phyloP scores from a whole-genome alignment of 2,329 filamentous ascomycete species.

The Moelleriella libera region DNA sequence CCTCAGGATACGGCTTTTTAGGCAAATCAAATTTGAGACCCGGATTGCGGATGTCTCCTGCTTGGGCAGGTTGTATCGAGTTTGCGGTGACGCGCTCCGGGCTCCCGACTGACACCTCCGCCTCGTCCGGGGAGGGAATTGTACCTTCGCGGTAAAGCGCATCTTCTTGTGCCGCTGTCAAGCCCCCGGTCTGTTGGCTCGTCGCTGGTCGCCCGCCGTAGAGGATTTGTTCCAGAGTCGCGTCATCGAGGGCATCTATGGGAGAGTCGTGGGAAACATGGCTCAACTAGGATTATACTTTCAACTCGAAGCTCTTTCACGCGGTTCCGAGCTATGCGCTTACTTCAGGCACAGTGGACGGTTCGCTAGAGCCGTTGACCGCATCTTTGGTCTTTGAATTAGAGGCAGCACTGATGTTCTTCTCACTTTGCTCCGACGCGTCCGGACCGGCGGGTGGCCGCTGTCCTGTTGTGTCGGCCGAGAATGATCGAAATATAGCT shows the following conservation, averaged over 20 bases:
- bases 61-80: conserved; percentile 5
- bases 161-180: conserved; percentile 28
- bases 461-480: conserved; percentile 14
- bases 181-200: conserved; percentile 15
- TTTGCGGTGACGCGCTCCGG: conserved; percentile 8
- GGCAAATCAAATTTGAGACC: conserved; percentile 74
- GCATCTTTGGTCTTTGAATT: no score
- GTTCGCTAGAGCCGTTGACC: no score
- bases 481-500: conserved; percentile 12
- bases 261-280: conserved; percentile 2
- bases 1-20: conserved; percentile 45
- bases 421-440: not conserved
- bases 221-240: conserved; percentile 20
- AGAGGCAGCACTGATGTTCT: not conserved
- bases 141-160: conserved; percentile 26
- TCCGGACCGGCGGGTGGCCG: not conserved
- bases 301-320: not conserved
- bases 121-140: conserved; percentile 20
- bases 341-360: no score
- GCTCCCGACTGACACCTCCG: conserved; percentile 15
- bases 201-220: conserved; percentile 18
- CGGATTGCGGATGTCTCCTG: conserved; percentile 16
- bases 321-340: no score
- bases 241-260: conserved; percentile 17
- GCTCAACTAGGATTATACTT: not conserved